Evolutionary conservation across 768 basidiomycete species (phyloP).

Genomic region (Daedaleopsis sinensis): DNA sequence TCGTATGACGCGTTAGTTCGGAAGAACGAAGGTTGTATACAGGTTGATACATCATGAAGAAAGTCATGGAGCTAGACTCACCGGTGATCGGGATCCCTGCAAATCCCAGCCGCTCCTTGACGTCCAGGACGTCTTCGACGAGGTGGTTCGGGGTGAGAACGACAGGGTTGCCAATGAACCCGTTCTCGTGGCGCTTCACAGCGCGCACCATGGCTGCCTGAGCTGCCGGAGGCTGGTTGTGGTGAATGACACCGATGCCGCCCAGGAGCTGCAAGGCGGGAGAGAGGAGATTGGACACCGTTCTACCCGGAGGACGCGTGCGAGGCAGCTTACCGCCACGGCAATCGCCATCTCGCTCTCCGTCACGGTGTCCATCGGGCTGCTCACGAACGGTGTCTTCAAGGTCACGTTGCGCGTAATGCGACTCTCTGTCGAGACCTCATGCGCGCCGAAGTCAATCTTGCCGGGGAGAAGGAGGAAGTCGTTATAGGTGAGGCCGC

Average conservation of each 20-base stretch:
- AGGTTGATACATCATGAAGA: conserved; percentile 10
- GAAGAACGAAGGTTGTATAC: conserved; percentile 88
- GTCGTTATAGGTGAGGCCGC: conserved; percentile 97
- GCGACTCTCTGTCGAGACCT: conserved; percentile 80
- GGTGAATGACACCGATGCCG: conserved; percentile 97
- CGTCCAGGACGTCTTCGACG: conserved; percentile 89
- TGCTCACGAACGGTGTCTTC: conserved; percentile 96
- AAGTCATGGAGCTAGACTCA: conserved; percentile 45
- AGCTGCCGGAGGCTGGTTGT: conserved; percentile 82
- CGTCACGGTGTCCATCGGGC: conserved; percentile 99
- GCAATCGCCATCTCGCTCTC: conserved; percentile 93
- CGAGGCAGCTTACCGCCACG: conserved; percentile 70
- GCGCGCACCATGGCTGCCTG: conserved; percentile 98
- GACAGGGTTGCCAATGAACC: conserved; percentile 95
- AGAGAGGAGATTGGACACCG: conserved; percentile 22
- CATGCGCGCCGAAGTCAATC: conserved; percentile 87
- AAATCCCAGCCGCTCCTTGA: conserved; percentile 91
- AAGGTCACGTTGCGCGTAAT: conserved; percentile 90
- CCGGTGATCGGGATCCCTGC: conserved; percentile 98
- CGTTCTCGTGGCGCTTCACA: conserved; percentile 98
- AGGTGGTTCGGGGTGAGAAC: conserved; percentile 77
- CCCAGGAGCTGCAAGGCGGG: conserved; percentile 68
- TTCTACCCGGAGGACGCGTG: conserved; percentile 4
- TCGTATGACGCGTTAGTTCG: conserved; percentile 60
- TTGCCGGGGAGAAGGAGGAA: conserved; percentile 94